A percentile compares a stretch with the other conserved stretches of the same genome.
phyloP scores from a whole-genome alignment of 495 filamentous ascomycete genomes.

The Astrothelium subdiscretum region DNA sequence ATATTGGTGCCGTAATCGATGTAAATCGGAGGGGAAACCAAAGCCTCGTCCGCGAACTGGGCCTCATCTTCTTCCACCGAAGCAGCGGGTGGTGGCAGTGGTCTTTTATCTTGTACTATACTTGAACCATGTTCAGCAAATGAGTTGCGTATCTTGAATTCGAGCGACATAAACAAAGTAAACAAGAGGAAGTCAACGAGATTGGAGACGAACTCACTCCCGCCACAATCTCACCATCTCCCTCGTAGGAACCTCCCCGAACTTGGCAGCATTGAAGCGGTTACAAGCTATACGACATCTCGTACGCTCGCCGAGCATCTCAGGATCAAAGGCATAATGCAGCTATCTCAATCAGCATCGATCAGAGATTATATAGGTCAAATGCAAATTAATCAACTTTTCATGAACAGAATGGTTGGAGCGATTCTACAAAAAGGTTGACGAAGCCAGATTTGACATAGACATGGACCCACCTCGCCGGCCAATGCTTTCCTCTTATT shows the following conservation, averaged over 20 bases:
- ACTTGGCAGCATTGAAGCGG: conserved; percentile 50
- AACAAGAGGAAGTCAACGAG: not conserved
- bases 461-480: conserved; percentile 22
- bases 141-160: conserved; percentile 3
- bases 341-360: conserved; percentile 9
- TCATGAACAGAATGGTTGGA: not conserved
- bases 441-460: too few species aligned
- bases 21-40: conserved; percentile 58
- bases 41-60: conserved; percentile 49
- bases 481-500: conserved; percentile 27
- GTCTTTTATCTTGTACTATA: conserved; percentile 45
- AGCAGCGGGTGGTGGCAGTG: conserved; percentile 45
- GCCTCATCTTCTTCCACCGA: conserved; percentile 47
- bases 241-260: conserved; percentile 45
- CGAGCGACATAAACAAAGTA: too few species aligned
- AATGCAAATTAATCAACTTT: not conserved
- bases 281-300: conserved; percentile 48
- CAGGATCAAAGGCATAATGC: conserved; percentile 42
- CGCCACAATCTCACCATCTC: conserved; percentile 55
- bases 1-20: conserved; percentile 72
- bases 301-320: conserved; percentile 43
- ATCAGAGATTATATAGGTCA: not conserved
- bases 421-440: not conserved
- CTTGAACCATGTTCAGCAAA: conserved; percentile 28
- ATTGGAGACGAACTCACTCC: conserved; percentile 42